Percentiles rank a stretch among this genome's conserved stretches.
Evolutionary conservation across 345 rosid species (phyloP).

Genomic region (Populus deltoides): DNA sequence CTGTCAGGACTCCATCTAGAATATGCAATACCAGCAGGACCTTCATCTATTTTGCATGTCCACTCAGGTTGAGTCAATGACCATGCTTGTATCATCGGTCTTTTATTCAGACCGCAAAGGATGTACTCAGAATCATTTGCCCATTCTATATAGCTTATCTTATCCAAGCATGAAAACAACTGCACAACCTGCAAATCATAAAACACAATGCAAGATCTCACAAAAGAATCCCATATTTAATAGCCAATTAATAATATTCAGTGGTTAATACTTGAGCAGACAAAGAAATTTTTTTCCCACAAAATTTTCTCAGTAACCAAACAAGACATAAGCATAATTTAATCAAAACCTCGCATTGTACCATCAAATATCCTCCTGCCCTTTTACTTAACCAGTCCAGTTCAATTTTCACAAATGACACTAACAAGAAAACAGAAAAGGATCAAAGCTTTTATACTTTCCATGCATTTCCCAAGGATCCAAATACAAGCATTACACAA

Average conservation of each 20-base stretch:
- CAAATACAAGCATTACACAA: background rate
- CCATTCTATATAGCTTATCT: constrained; percentile 95
- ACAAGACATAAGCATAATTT: background rate
- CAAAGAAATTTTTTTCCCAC: background rate
- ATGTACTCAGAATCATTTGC: constrained; percentile 92
- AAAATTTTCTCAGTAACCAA: background rate
- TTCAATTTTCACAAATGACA: no score
- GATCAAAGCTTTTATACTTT: background rate
- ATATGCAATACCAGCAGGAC: constrained; percentile 91
- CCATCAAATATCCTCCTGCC: background rate
- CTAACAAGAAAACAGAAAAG: background rate
- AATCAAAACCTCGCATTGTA: background rate
- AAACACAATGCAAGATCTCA: background rate
- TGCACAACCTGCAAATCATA: constrained; percentile 80
- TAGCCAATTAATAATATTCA: background rate
- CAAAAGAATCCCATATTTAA: background rate
- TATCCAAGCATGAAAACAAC: constrained; percentile 94
- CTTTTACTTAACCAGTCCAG: background rate
- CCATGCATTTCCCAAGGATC: background rate
- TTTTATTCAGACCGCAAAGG: constrained; percentile 84
- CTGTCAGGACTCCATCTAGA: constrained; percentile 99
- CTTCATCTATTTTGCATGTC: constrained; percentile 98
- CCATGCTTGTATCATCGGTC: constrained; percentile 97
- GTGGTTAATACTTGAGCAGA: background rate
- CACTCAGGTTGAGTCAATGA: constrained; percentile 86